Evolutionary conservation across 768 basidiomycete genomes (phyloP), one percentile per base, ranked within the genome.

Genomic region (Boletus huronensis): DNA sequence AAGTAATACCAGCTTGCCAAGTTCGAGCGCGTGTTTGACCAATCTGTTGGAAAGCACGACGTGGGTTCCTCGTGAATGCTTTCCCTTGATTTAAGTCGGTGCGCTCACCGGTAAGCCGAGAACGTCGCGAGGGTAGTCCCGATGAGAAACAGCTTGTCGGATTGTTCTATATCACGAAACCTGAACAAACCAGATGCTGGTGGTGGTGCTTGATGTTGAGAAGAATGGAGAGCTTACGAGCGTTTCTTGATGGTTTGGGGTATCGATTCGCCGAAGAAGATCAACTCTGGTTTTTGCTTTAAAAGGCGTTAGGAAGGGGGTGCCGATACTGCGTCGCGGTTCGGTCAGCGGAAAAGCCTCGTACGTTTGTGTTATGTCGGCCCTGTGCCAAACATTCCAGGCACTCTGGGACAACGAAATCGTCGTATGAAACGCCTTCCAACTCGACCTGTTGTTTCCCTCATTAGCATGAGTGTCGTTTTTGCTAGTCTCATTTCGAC

Each of bases 101-200:
- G 13, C 5, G 6, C 61, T 38, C 59, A 90, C 90, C 90, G 79
- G 71, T 87, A 97, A 3, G 93, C 93, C 6, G 91, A 94, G 71
- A 89, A 97, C 0, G 95, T 98, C 0, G 96, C 93, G 26, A 97
- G 81, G 1, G 92, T 93, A 0, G 93, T 95, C 32, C 95, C 96
- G 35, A 96, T 73, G 38, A 96, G 74, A 42, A 98, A 80, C 0
- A 98, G 70, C 42, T 83, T 77, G 49, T 90, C 86, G 21, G 82
- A 74, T 8, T 68, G 65, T 55, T 86, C 81, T 36, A 95, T 64
- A 32, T 83, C 75, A 17, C 61, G 64, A 62, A 81, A 85, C 26
- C 90, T 90, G 56, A 11, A 19, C 29, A 31, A 9, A 28, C 19
- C 28, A 3, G 21, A 19, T 19, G 32, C 49, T 11, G 14, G 47